phyloP scores from a whole-genome alignment of 2,329 filamentous ascomycete species.

The Claviceps paspali region DNA sequence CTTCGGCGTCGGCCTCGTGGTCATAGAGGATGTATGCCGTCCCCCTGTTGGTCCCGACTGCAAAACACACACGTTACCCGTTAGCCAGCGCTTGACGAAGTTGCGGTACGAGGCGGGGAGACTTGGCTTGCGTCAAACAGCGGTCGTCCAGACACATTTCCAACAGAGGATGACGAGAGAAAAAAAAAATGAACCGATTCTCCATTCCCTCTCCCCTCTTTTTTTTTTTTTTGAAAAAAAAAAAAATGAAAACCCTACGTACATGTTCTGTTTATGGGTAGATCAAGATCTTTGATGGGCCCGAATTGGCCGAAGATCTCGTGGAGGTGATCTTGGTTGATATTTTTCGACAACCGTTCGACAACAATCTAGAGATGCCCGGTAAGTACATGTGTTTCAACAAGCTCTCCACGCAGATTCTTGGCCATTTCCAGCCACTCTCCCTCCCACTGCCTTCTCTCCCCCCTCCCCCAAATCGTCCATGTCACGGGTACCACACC shows the following conservation, averaged over 20 bases:
- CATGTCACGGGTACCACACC: too few relatives aligned
- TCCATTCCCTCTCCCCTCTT: too few relatives aligned
- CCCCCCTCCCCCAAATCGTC: too few relatives aligned
- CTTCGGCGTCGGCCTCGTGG: slow-evolving; percentile 63
- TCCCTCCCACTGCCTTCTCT: too few relatives aligned
- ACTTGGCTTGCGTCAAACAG: too few relatives aligned
- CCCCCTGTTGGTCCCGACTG: slow-evolving; percentile 78
- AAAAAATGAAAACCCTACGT: slow-evolving; percentile 17
- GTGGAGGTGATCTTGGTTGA: slow-evolving; percentile 72
- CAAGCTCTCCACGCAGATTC: too few relatives aligned
- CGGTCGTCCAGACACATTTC: too few relatives aligned
- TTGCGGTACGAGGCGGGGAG: too few relatives aligned
- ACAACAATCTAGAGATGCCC: slow-evolving; percentile 59
- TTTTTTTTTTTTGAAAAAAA: too few relatives aligned
- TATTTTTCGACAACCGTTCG: slow-evolving; percentile 89
- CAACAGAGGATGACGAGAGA: background rate
- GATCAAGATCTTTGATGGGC: slow-evolving; percentile 68
- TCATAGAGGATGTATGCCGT: slow-evolving; percentile 85
- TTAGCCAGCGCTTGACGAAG: background rate
- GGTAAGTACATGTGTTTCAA: background rate
- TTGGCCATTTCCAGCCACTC: too few relatives aligned
- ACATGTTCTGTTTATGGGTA: slow-evolving; percentile 82
- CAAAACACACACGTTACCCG: background rate
- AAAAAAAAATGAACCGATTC: too few relatives aligned
- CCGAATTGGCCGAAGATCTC: slow-evolving; percentile 92